Base-by-base conservation (phyloP, 768 basidiomycete genomes). In the Lentinula lateritia region DNA sequence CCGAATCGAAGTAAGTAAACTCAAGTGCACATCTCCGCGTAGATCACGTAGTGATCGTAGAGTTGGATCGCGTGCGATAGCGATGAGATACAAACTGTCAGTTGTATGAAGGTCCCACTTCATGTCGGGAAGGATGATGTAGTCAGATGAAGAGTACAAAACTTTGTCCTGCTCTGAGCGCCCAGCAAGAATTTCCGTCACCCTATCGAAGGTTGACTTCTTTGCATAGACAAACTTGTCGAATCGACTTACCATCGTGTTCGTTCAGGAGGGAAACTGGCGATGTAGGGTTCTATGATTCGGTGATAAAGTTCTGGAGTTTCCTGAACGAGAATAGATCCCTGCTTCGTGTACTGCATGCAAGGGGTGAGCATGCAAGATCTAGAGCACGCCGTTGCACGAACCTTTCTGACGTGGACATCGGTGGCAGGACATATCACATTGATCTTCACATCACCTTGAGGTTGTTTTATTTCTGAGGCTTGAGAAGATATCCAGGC, bases 81-180 rank as follows among this genome's bases (percentile, higher is more conserved):
- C 93, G 42, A 94, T 77, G 61, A 98, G 86, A 72, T 99, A 98
- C 57, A 99, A 78, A 1, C 92, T 83, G 0, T 83, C 74, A n/a
- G 90, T 65, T 0, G 85, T 90, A 23, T 77, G 82, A 34, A 86
- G 80, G 70, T 98, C 94, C 96, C 96, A 98, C 76, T 98, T 98
- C 85, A 97, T 90, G 74, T 99, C 96, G 0, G 96, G 96, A 0
- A 97, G 74, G 60, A 99, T 86, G 42, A 96, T 65, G 68, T 90
- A 97, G 5, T 81, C 78, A 0, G 82, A 72, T 12, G 79, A 81
- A 1, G 87, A 81, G 68, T 80, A 87, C 18, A 97, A 74, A 23
- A 98, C 72, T 48, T 88, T 86, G 15, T 88, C 82, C 18, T 82
- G 80, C 72, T 98, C 94, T 5, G 91, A 87, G 36, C 76, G 73